These are phyloP conservation scores for Euphorbia corollata DNA, from an alignment of 441 rosid genomes.

Conservation along the genomic window DNA sequence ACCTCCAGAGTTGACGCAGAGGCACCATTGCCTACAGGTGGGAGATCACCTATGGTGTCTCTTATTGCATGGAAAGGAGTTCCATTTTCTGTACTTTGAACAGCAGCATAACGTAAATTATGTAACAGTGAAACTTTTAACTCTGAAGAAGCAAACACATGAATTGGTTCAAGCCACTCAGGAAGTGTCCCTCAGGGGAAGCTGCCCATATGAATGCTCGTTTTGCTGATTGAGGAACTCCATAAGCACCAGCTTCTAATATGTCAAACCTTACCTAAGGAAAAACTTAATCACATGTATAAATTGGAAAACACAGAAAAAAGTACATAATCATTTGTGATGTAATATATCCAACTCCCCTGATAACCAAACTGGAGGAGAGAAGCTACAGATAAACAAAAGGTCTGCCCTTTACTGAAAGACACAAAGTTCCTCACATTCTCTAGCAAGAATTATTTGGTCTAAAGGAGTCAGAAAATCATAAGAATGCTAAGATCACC, in stretches of 20 bases:
- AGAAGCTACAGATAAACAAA: slow-evolving; percentile 73
- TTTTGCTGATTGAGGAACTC: slow-evolving; percentile 84
- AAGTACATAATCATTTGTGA: too few relatives aligned
- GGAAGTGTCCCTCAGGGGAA: slow-evolving; percentile 67
- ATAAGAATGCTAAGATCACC: slow-evolving; percentile 62
- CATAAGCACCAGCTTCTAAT: slow-evolving; percentile 88
- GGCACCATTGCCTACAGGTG: slow-evolving; percentile 63
- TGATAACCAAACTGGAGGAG: slow-evolving; percentile 97
- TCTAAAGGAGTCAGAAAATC: slow-evolving; percentile 84
- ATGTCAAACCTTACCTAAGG: slow-evolving; percentile 73
- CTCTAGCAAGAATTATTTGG: slow-evolving; percentile 89
- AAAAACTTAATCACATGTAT: neutral
- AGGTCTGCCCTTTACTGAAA: slow-evolving; percentile 78
- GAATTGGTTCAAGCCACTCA: slow-evolving; percentile 99
- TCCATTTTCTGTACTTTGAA: slow-evolving; percentile 57
- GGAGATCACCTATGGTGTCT: slow-evolving; percentile 89
- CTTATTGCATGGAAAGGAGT: slow-evolving; percentile 88
- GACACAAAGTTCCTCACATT: slow-evolving; percentile 84
- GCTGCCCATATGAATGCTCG: slow-evolving; percentile 95
- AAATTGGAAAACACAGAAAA: neutral
- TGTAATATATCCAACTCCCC: slow-evolving; percentile 40
- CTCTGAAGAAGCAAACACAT: slow-evolving; percentile 65
- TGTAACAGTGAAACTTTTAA: slow-evolving; percentile 47
- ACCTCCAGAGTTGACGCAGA: slow-evolving; percentile 45
- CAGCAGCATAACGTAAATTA: slow-evolving; percentile 58